These are phyloP conservation scores for Nitzschia sp. DNA, from an alignment of 108 stramenopile species.

Conservation along the genomic window DNA sequence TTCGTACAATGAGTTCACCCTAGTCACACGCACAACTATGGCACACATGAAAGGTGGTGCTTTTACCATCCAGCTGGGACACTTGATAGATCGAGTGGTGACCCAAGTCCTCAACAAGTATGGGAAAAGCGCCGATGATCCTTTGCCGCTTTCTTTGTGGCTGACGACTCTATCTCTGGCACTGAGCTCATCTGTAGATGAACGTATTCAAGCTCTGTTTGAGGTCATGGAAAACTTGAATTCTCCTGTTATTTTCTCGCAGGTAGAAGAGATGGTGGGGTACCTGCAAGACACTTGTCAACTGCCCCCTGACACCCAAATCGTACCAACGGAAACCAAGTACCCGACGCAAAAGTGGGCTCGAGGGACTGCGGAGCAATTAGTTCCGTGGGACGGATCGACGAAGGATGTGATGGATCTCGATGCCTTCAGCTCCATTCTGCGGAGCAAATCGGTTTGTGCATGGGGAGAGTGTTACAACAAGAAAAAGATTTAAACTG, in stretches of 20 bases:
- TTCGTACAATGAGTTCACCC: slow-evolving; percentile 64
- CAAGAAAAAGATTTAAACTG: slow-evolving; percentile 34
- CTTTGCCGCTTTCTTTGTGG: slow-evolving; percentile 43
- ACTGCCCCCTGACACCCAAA: slow-evolving; percentile 74
- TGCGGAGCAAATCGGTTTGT: slow-evolving; percentile 74
- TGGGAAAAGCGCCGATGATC: slow-evolving; percentile 15
- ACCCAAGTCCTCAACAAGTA: slow-evolving; percentile 44
- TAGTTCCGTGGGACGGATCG: slow-evolving; percentile 47
- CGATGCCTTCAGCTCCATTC: slow-evolving; percentile 49
- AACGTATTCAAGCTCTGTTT: slow-evolving; percentile 68
- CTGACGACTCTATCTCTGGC: slow-evolving; percentile 68
- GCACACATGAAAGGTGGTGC: slow-evolving; percentile 48
- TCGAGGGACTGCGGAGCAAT: slow-evolving; percentile 58
- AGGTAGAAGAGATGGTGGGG: slow-evolving; percentile 58
- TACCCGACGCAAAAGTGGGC: slow-evolving; percentile 69
- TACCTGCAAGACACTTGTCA: slow-evolving; percentile 81
- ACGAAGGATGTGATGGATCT: slow-evolving; percentile 40
- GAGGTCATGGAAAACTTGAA: slow-evolving; percentile 30
- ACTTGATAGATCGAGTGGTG: slow-evolving; percentile 80
- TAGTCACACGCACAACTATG: slow-evolving; percentile 48
- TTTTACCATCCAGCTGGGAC: slow-evolving; percentile 80
- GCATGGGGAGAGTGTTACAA: slow-evolving; percentile 88
- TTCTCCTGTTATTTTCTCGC: slow-evolving; percentile 29
- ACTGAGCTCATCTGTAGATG: slow-evolving; percentile 50
- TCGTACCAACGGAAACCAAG: slow-evolving; percentile 61